Evolutionary conservation across 306 rosid genomes (phyloP).

Genomic region (Sophora flavescens): DNA sequence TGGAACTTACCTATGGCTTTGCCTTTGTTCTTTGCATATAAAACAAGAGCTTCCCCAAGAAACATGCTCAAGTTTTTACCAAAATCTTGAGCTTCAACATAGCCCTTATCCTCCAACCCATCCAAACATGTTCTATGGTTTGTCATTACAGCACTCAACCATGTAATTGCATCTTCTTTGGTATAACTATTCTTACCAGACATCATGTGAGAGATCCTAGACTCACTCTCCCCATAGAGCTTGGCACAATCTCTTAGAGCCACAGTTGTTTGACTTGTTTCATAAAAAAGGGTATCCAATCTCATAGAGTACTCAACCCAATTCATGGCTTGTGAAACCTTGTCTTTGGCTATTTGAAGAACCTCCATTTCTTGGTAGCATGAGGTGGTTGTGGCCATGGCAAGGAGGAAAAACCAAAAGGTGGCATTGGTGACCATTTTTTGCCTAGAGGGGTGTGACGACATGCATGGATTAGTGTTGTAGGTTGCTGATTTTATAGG

Average conservation of each 20-base stretch:
- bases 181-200: background rate
- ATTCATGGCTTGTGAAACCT: constrained; percentile 37
- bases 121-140: constrained; percentile 50
- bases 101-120: constrained; percentile 45
- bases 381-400: constrained; percentile 21
- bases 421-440: constrained; percentile 42
- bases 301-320: constrained; percentile 35
- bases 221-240: constrained; percentile 53
- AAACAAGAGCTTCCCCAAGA: constrained; percentile 42
- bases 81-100: background rate
- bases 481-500: constrained; percentile 34
- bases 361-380: constrained; percentile 30
- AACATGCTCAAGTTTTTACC: constrained; percentile 30
- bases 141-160: constrained; percentile 46
- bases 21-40: background rate
- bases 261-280: background rate
- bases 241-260: constrained; percentile 50
- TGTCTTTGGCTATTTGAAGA: constrained; percentile 33
- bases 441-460: background rate
- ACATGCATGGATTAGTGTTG: constrained; percentile 20
- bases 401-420: constrained; percentile 27
- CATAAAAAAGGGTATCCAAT: background rate
- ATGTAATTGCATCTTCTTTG: constrained; percentile 36
- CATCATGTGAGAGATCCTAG: constrained; percentile 22
- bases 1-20: background rate